Conservation (phyloP, 306 rosid species). For the Trifolium dubium region DNA sequence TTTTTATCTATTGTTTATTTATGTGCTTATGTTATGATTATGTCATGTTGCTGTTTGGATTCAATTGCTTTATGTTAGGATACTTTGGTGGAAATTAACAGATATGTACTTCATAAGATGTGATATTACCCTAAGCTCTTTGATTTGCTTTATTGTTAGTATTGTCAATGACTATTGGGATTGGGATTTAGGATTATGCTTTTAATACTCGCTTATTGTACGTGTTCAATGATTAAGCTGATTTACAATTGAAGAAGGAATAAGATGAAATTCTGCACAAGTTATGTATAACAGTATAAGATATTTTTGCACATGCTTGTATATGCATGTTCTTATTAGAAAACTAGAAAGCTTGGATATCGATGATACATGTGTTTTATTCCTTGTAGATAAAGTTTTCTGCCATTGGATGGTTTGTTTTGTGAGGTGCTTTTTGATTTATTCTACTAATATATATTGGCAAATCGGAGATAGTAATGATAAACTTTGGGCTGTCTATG, state of each 20-base stretch:
- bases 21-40: slow-evolving; percentile 12
- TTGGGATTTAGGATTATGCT: not conserved
- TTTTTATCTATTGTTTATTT: not conserved
- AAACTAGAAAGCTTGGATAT: not conserved
- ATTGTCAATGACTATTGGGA: not conserved
- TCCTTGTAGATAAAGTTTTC: not conserved
- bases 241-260: not conserved
- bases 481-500: slow-evolving; percentile 10
- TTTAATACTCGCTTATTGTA: not conserved
- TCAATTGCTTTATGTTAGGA: not conserved
- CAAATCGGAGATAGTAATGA: not conserved
- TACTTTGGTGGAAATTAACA: no score
- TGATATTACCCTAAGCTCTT: no score
- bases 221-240: not conserved
- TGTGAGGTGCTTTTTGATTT: not conserved
- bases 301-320: no score
- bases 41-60: not conserved
- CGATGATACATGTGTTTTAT: not conserved
- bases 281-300: no score
- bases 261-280: not conserved
- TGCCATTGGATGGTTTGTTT: slow-evolving; percentile 6
- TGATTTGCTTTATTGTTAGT: not conserved
- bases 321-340: not conserved
- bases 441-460: not conserved
- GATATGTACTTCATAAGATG: no score